A percentile compares a stretch with the other conserved stretches of the same genome.
These are phyloP conservation scores for Moricandia moricandioides DNA, from an alignment of 345 rosid species.

Conservation along the genomic window DNA sequence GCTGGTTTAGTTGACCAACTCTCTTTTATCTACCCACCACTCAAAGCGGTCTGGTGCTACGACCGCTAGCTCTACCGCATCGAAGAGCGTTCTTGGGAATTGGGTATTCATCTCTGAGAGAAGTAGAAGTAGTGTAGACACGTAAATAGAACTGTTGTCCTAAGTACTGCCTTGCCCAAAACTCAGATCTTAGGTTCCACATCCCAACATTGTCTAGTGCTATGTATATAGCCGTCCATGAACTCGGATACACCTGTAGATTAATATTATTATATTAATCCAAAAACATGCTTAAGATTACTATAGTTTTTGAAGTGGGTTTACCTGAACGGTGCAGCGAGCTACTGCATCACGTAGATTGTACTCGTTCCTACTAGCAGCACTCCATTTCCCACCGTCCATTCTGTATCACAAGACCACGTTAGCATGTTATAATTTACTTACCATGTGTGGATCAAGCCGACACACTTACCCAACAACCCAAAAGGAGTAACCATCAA, in stretches of 20 bases:
- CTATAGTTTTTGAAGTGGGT: not conserved
- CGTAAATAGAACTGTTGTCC: conserved; percentile 91
- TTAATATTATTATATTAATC: not conserved
- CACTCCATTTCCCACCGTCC: conserved; percentile 93
- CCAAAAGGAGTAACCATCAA: conserved; percentile 80
- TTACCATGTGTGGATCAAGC: not conserved
- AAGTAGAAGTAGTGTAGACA: conserved; percentile 67
- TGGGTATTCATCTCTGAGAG: conserved; percentile 86
- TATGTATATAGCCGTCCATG: conserved; percentile 88
- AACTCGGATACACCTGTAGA: conserved; percentile 75
- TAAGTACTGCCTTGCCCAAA: conserved; percentile 92
- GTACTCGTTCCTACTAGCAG: conserved; percentile 61
- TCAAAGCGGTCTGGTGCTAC: conserved; percentile 69
- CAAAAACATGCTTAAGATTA: not conserved
- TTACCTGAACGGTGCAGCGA: conserved; percentile 77
- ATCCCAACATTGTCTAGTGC: conserved; percentile 93
- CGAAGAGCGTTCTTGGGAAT: conserved; percentile 83
- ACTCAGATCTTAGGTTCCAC: conserved; percentile 94
- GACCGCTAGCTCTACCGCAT: conserved; percentile 78
- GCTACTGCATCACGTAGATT: conserved; percentile 82
- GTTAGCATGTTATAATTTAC: not conserved
- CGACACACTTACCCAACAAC: conserved; percentile 77
- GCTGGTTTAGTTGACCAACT: not conserved
- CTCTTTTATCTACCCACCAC: not conserved
- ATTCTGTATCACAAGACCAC: conserved; percentile 51